phyloP scores from a whole-genome alignment of 169 alveolate species.

The Neospora caninum region DNA sequence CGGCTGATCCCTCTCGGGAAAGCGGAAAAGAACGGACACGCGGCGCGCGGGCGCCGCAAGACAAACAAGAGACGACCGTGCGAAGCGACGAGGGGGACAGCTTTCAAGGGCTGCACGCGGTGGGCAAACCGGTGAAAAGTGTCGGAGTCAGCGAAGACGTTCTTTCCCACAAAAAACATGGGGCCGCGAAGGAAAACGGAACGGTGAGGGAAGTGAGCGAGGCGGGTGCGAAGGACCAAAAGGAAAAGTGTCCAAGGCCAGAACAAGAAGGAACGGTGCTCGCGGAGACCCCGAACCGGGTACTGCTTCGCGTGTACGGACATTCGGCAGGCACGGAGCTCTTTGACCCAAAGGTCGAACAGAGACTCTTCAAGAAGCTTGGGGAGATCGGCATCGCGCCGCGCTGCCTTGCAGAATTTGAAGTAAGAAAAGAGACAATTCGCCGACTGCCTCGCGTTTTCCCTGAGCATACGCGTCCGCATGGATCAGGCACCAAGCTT shows the following conservation, averaged over 20 bases:
- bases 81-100: not conserved
- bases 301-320: conserved; percentile 57
- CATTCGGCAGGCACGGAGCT: conserved; percentile 47
- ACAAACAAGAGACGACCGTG: not conserved
- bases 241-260: not conserved
- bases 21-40: no score
- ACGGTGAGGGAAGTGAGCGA: not conserved
- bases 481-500: no score
- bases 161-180: no score
- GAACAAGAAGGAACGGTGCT: not conserved
- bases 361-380: conserved; percentile 41
- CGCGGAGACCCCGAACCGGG: not conserved
- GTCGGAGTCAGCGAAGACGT: not conserved
- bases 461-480: no score
- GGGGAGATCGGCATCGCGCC: conserved; percentile 53
- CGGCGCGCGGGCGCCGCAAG: no score
- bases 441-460: no score
- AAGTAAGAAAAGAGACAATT: not conserved
- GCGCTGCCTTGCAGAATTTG: conserved; percentile 40
- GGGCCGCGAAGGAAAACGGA: not conserved
- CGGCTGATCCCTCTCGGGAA: no score
- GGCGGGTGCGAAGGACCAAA: not conserved
- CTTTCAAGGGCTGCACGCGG: no score
- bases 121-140: no score
- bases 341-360: conserved; percentile 44